Base-by-base conservation (phyloP, 2,329 filamentous ascomycete species). In the Nemania sp. region DNA sequence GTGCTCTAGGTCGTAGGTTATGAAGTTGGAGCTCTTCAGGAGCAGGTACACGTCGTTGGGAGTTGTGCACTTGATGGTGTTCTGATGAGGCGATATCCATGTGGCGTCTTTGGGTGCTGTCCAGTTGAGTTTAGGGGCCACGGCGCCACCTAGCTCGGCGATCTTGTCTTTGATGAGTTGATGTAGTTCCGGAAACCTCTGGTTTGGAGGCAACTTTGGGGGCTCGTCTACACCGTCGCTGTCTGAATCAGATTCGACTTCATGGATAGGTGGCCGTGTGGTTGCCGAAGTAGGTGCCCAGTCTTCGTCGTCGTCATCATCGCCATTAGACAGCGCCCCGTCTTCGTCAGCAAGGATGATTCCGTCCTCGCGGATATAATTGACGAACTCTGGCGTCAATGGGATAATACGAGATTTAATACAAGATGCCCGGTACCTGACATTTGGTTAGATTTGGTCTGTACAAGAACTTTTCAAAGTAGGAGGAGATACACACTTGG, bases 111-210 rank as follows among this genome's bases (percentile, higher is more conserved):
- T 96, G 3, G 94, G 94, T 3, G 91, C 87, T 5, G 92, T 97
- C 94, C 94, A 99, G 75, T 97, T 97, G 41, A 99, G 77, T 73
- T 99, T 99, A 0, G 94, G 94, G 1, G 89, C 86, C 7, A 96
- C 92, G 56, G 86, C 84, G 54, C 93, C 93, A 14, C 90, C 92
- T 1, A 97, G 81, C 64, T 92, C 88, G 11, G 78, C 73, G 58
- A 99, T 97, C 36, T 83, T 89, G 20, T 83, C 77, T 69, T 86
- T 88, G 70, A 99, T 91, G 52, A 81, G 73, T 39, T 84, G 77
- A 71, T 99, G 94, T 2, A 92, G 81, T 30, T 90, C 87, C 7
- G 85, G 73, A 73, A 90, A 85, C 31, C 82, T 76, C 63, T 77
- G 65, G 68, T 86, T 80, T 19, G 83, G 82, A 2, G 72, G 79